Conservation (phyloP, 768 basidiomycete species). For the Boletus speciosus region DNA sequence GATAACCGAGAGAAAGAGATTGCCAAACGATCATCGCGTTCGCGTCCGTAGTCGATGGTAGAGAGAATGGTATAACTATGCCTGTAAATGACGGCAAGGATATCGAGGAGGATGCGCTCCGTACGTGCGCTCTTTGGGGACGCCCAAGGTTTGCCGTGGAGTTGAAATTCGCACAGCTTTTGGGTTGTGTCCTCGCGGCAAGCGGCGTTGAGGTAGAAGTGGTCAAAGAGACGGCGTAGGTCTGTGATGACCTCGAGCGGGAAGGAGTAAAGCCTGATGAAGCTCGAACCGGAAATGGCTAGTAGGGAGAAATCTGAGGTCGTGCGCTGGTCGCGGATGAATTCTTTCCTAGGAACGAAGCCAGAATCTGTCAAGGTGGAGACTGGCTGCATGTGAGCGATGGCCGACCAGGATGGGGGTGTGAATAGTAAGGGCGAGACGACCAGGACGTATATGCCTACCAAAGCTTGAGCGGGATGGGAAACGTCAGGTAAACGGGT, state of each 20-base stretch:
- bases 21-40: conserved; percentile 67
- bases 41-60: conserved; percentile 72
- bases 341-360: conserved; percentile 71
- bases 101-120: conserved; percentile 67
- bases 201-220: conserved; percentile 38
- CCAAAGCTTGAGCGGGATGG: conserved; percentile 29
- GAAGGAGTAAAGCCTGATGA: conserved; percentile 70
- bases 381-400: conserved; percentile 31
- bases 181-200: conserved; percentile 54
- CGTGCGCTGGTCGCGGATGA: conserved; percentile 53
- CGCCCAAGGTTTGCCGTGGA: conserved; percentile 72
- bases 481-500: conserved; percentile 39
- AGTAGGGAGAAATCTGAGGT: conserved; percentile 66
- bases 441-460: conserved; percentile 25
- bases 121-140: conserved; percentile 61
- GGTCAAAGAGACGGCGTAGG: conserved; percentile 56
- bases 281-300: conserved; percentile 60
- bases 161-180: conserved; percentile 61
- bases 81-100: conserved; percentile 59
- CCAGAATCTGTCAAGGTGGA: conserved; percentile 39
- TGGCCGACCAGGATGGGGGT: conserved; percentile 22
- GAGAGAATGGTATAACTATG: conserved; percentile 64
- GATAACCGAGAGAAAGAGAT: conserved; percentile 64
- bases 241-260: conserved; percentile 47
- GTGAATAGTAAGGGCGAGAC: conserved; percentile 20